Percentiles rank a stretch among this genome's conserved stretches.
phyloP scores from a whole-genome alignment of 768 basidiomycete genomes.

The Suillus variegatus region DNA sequence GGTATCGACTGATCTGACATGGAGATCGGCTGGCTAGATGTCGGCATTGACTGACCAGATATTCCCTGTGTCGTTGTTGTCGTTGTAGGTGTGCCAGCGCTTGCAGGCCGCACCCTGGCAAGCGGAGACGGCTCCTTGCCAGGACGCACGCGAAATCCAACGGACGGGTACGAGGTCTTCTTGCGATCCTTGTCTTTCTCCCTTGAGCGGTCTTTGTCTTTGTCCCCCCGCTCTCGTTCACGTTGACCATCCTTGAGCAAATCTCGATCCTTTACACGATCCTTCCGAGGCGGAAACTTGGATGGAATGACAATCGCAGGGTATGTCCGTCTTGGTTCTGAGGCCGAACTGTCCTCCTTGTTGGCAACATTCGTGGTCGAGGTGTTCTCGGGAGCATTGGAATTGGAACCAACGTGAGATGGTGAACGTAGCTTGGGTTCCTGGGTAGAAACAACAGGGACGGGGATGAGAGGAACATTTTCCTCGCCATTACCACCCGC shows the following conservation, averaged over 20 bases:
- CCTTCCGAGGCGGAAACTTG: neutral
- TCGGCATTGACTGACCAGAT: constrained; percentile 10
- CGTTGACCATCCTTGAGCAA: neutral
- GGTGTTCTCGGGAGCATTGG: neutral
- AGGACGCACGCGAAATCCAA: constrained; percentile 49
- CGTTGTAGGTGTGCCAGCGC: constrained; percentile 12
- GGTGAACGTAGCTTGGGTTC: neutral
- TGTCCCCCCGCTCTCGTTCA: neutral
- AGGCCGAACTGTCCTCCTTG: neutral
- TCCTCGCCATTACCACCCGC: neutral
- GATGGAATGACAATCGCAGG: constrained; percentile 1
- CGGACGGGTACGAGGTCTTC: constrained; percentile 42
- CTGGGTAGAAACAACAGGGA: neutral
- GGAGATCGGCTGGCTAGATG: constrained; percentile 11
- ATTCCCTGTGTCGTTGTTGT: constrained; percentile 10
- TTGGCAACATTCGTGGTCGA: neutral
- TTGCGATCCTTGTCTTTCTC: constrained; percentile 44
- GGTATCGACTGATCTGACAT: constrained; percentile 12
- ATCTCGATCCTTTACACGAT: neutral
- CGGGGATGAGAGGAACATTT: neutral
- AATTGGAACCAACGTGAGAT: neutral
- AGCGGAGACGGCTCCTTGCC: constrained; percentile 34
- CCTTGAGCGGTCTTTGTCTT: constrained; percentile 15
- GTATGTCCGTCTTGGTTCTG: neutral
- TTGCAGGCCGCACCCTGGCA: constrained; percentile 12